Conservation (phyloP, 1,139 yeast genomes). For the Nakaseomyces uthaithaninus region DNA sequence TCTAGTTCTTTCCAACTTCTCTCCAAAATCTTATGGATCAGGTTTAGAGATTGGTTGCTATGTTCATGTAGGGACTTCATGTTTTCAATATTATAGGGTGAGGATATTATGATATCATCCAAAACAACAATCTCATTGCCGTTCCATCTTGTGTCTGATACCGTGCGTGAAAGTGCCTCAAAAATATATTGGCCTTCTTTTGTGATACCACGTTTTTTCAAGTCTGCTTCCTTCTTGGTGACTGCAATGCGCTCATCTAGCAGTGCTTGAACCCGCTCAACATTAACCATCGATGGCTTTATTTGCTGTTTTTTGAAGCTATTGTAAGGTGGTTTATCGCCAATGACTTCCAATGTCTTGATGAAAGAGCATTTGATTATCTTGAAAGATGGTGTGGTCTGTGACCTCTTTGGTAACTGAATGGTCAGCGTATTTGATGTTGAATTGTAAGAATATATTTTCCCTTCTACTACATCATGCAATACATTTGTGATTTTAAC, state of each 20-base stretch:
- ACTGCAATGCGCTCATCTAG: conserved; percentile 21
- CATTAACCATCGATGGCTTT: conserved; percentile 23
- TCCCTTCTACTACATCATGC: conserved; percentile 52
- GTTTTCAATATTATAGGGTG: conserved; percentile 41
- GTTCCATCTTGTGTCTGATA: conserved; percentile 44
- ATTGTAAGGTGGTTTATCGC: conserved; percentile 29
- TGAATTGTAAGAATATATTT: conserved; percentile 52
- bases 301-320: conserved; percentile 27
- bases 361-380: conserved; percentile 53
- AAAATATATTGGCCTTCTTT: conserved; percentile 44
- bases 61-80: conserved; percentile 27
- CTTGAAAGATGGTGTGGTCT: conserved; percentile 37
- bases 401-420: conserved; percentile 26
- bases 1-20: conserved; percentile 47
- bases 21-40: conserved; percentile 47
- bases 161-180: conserved; percentile 42
- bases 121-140: conserved; percentile 43
- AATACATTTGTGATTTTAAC: conserved; percentile 54
- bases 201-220: conserved; percentile 37
- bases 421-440: conserved; percentile 36
- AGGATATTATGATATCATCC: conserved; percentile 43
- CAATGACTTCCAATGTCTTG: conserved; percentile 43
- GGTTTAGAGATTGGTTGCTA: conserved; percentile 36
- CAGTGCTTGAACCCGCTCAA: conserved; percentile 21
- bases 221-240: conserved; percentile 16